Evolutionary conservation across 1,284 basidiomycete species (phyloP), one percentile per base, ranked within the genome.

Genomic region (Rhodotorula glutinis): DNA sequence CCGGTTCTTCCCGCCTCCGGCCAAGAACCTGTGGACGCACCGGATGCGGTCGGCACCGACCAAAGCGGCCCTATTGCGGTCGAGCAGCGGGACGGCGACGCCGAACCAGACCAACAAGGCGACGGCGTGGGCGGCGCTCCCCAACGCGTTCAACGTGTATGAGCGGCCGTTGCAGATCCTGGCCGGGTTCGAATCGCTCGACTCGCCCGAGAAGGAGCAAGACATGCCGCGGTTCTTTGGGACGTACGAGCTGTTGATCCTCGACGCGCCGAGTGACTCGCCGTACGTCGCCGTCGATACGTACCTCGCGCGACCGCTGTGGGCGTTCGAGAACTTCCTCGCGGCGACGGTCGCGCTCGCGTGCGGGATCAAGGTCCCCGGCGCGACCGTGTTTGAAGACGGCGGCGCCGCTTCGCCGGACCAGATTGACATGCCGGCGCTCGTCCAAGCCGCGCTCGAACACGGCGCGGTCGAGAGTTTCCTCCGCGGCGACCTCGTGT

Each of bases 161-260:
- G 47, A 58, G 11, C n/a, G 51, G 3, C 54, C 65, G 2, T 21
- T 51, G 13, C 55, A 67, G 53, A 38, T 62, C 30, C 57, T 57
- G 46, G 54, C 52, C 51, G 63, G 62, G 14, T 64, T 73, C 40
- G 71, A 73, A 40, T 41, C 59, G 23, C 57, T 73, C 54, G 69
- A 65, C 40, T 63, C 54, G 16, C 69, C 71, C 21, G 71, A 72
- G 56, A 72, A 70, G 51, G 65, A 61, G 23, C 71, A 72, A 41
- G 61, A 59, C 23, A 51, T 72, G 40, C 9, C 56, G 8, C 60
- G 63, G 1, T 72, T 67, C 13, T 61, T 64, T 13, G 49, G 41
- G 19, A 52, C 53, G 46, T 72, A 62, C 59, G 71, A 73, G 44
- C 33, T 70, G 4, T 44, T 70, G 47, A 64, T 73, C 3, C 62